Conservation (phyloP, 495 filamentous ascomycete species). For the Rostrohypoxylon terebratum region DNA sequence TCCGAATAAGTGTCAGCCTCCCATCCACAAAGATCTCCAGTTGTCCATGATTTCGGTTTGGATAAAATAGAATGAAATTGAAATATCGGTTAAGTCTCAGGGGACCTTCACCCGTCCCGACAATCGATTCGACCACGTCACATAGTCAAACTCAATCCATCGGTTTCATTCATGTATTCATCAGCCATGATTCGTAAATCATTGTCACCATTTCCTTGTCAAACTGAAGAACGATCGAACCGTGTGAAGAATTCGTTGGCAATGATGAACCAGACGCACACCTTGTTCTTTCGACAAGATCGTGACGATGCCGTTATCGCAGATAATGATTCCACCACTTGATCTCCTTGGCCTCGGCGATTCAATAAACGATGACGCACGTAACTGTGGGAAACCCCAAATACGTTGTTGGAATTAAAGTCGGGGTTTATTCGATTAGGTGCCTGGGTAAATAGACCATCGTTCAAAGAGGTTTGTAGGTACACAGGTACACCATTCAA, state of each 20-base stretch:
- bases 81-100: constrained; percentile 1
- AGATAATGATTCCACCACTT: neutral
- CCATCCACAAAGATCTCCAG: neutral
- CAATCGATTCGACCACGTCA: constrained; percentile 16
- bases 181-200: constrained; percentile 47
- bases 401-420: neutral
- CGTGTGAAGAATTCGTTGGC: constrained; percentile 16
- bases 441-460: neutral
- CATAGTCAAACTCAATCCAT: constrained; percentile 25
- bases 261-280: constrained; percentile 22
- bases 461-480: neutral
- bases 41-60: neutral
- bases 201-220: constrained; percentile 25
- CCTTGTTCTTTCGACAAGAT: constrained; percentile 11
- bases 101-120: constrained; percentile 10
- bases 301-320: constrained; percentile 3
- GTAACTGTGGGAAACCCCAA: neutral
- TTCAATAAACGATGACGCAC: neutral
- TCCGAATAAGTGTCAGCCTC: neutral
- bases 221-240: constrained; percentile 25
- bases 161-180: constrained; percentile 41
- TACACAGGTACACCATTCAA: constrained; percentile 9
- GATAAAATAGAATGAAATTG: constrained; percentile 1
- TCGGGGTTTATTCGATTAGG: constrained; percentile 6
- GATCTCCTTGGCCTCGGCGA: neutral